Evolutionary conservation across 176 grass and related monocot genomes (phyloP), one percentile per base, ranked within the genome.

Genomic region (Bolboschoenus planiculmis): DNA sequence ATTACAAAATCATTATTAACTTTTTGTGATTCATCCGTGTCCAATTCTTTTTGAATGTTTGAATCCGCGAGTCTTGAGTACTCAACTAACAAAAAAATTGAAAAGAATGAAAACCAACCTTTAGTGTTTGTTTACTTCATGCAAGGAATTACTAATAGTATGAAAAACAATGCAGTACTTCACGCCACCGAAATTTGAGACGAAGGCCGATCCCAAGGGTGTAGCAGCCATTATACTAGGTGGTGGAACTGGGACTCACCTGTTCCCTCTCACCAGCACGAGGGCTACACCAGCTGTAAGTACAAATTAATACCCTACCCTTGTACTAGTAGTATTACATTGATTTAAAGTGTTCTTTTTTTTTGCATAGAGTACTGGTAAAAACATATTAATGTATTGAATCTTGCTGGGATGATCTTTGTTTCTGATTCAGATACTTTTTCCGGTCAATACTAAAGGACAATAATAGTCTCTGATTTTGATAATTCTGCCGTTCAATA

Each of bases 251-350:
- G 96, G 96, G 37, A 87, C 81, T 13, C 87, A 90, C 79, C 92
- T 98, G 34, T 91, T 98, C 46, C 96, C 96, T 44, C 96, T 98
- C 76, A 99, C 92, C 48, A 91, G 91, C 84, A 95, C 92, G 63
- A 95, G 96, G 53, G 96, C 92, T 30, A 99, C 96, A 13, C 96
- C 96, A 55, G 92, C 92, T 82, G 96, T 99, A 93, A 88, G 90
- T 82, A 73, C 2, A 33, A 30, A 29, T 42, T 50, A 78, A 42
- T 3, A 30, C 23, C 54, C 33, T 56, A 77, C 2, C 65, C 16
- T 43, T 86, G 50, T 79, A 34, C 13, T n/a, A n/a, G n/a, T 16
- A 4, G 61, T 34, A 48, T 7, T 43, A 57, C 16, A 27, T 84
- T 79, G 3, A 36, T 67, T 78, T 86, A 57, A 47, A 23, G 51